Conservation (phyloP, 2,329 filamentous ascomycete genomes). For the Tricladium varicosporioides region DNA sequence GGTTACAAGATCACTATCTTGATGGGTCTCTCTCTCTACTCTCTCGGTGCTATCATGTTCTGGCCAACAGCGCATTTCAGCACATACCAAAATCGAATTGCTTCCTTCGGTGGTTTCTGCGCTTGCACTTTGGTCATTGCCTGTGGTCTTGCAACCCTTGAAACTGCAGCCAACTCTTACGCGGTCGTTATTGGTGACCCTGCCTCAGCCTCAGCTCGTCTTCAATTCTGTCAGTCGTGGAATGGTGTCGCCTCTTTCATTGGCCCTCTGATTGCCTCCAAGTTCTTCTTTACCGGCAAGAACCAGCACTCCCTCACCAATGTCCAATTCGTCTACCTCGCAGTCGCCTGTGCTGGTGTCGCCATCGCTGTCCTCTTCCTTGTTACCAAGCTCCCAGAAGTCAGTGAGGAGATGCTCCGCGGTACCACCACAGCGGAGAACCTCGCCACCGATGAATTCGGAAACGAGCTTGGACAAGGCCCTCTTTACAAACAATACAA, state of each 20-base stretch:
- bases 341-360: slow-evolving; percentile 71
- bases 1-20: slow-evolving; percentile 81
- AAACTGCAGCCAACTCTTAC: slow-evolving; percentile 77
- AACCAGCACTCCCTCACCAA: slow-evolving; percentile 67
- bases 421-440: slow-evolving; percentile 43
- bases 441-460: slow-evolving; percentile 56
- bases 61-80: slow-evolving; percentile 76
- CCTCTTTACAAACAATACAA: slow-evolving; percentile 62
- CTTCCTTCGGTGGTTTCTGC: slow-evolving; percentile 77
- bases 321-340: slow-evolving; percentile 84
- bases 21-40: slow-evolving; percentile 70
- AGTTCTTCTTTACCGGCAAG: slow-evolving; percentile 63
- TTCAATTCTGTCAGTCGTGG: slow-evolving; percentile 72
- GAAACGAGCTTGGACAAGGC: slow-evolving; percentile 41
- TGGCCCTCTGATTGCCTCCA: slow-evolving; percentile 70
- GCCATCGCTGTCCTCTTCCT: slow-evolving; percentile 65
- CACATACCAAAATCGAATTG: slow-evolving; percentile 47
- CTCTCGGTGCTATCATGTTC: slow-evolving; percentile 73
- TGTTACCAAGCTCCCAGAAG: slow-evolving; percentile 62
- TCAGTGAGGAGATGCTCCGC: slow-evolving; percentile 44
- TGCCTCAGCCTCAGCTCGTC: slow-evolving; percentile 68
- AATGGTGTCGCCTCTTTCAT: slow-evolving; percentile 73
- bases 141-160: slow-evolving; percentile 71
- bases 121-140: slow-evolving; percentile 72
- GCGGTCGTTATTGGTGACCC: slow-evolving; percentile 68